phyloP scores from a whole-genome alignment of 2,329 filamentous ascomycete genomes.

The Leptographium procerum region DNA sequence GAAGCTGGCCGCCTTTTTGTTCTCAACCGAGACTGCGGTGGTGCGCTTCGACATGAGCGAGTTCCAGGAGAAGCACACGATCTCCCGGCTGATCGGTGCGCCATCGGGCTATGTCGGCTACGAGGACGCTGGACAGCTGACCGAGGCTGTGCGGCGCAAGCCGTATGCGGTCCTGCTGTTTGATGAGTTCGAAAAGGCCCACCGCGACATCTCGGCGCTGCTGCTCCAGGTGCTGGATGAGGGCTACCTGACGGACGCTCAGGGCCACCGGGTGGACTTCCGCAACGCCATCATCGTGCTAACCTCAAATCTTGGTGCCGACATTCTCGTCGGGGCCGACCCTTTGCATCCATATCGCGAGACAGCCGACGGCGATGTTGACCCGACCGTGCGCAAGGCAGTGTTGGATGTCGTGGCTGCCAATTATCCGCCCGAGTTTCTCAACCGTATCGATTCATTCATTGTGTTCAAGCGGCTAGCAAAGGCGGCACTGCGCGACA shows the following conservation, averaged over 20 bases:
- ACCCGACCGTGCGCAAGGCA: slow-evolving; percentile 58
- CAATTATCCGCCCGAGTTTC: slow-evolving; percentile 78
- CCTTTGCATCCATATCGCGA: slow-evolving; percentile 52
- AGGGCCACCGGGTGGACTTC: slow-evolving; percentile 96
- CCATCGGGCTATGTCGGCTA: slow-evolving; percentile 95
- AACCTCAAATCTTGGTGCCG: slow-evolving; percentile 87
- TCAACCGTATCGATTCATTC: slow-evolving; percentile 94
- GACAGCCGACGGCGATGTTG: slow-evolving; percentile 55
- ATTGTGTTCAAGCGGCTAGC: slow-evolving; percentile 89
- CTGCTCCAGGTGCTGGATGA: slow-evolving; percentile 92
- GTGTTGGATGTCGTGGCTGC: slow-evolving; percentile 80
- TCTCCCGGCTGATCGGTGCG: slow-evolving; percentile 82
- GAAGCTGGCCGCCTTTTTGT: slow-evolving; percentile 85
- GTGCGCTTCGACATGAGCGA: slow-evolving; percentile 96
- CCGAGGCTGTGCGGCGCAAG: slow-evolving; percentile 87
- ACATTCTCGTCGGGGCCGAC: slow-evolving; percentile 74
- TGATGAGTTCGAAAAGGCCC: slow-evolving; percentile 96
- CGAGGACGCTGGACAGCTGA: slow-evolving; percentile 91
- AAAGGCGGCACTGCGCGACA: slow-evolving; percentile 67
- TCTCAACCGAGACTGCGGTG: slow-evolving; percentile 83
- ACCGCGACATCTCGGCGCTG: slow-evolving; percentile 84
- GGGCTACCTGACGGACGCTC: slow-evolving; percentile 87
- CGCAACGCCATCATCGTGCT: slow-evolving; percentile 93
- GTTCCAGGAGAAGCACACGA: slow-evolving; percentile 94
- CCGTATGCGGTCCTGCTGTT: slow-evolving; percentile 92